Base-by-base conservation (phyloP, 2,329 filamentous ascomycete genomes). In the Trichoderma afroharzianum region DNA sequence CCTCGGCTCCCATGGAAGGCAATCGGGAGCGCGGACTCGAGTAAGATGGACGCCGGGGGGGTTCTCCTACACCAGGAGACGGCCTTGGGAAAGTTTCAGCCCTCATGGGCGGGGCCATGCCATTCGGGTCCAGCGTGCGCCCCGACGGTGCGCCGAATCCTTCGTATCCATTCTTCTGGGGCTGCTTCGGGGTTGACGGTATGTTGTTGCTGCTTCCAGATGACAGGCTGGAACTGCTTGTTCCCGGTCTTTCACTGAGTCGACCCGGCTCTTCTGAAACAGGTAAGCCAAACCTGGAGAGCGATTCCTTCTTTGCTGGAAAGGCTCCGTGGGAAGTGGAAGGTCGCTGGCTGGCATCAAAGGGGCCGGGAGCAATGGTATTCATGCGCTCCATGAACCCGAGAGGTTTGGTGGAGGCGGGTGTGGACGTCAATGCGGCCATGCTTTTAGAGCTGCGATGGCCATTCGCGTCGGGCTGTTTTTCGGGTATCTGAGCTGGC, bases 311-410 rank as follows among this genome's bases (percentile, higher is more conserved):
- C n/a, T 76, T 76, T 4, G 76, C 75, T 4, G 80, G 76, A 36
- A 82, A 81, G 1, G 79, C 77, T 55, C 83, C 82, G 15, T 78
- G 76, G n/a, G 74, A 75, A 30, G 74, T 71, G 4, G 80, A 77
- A 33, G 79, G 77, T 50, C 80, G 82, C 74, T 81, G 80, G 73
- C 77, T 81, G 36, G 85, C 79, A 74, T 90, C 88, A 75, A 93
- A 92, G 0, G 91, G 91, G 0, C 90, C 91, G 1, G 91, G 88
- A 1, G 88, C 85, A 76, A 93, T 91, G 9, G 83, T 86, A 74
- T 92, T 87, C 85, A 93, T 88, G 66, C 89, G 87, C 73, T 88
- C 85, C 75, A 92, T 76, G 32, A 93, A 78, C 72, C 72, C 72
- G 14, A 68, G 58, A 18, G 71, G 67, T 28, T 72, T 72, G 39